Evolutionary conservation across 345 rosid genomes (phyloP), one percentile per base, ranked within the genome.

Genomic region (Eucalyptus sp.): DNA sequence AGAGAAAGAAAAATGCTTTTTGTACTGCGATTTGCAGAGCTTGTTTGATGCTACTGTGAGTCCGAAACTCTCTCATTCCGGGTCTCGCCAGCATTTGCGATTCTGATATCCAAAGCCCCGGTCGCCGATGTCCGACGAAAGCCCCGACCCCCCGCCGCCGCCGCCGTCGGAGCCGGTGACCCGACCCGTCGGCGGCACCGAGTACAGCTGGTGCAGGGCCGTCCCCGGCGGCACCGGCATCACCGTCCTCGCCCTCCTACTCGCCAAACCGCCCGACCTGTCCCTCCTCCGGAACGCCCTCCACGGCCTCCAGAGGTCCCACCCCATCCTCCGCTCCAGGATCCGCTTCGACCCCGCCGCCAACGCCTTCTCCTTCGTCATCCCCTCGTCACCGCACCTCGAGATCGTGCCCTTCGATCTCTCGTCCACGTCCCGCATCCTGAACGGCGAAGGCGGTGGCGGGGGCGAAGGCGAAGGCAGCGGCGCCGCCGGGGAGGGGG

Each of bases 161-260:
- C 86, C 76, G 84, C 7, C 87, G 46, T 43, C 93, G 46, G 91
- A 93, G 83, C 89, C 93, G 50, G 88, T 24, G 41, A 54, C 90
- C 83, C 94, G 99, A 71, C 92, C 92, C 43, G 95, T 92, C 22
- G 96, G 98, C 46, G 95, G 96, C 60, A 95, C 97, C 54, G 98
- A 97, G 91, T 92, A 92, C 89, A 95, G 98, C 87, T 97, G 99
- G 99, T 97, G 99, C 95, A 94, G 90, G 91, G 98, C 98, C 11
- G 95, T 96, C 18, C 93, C 95, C 7, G 89, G 88, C n/a, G 99
- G 99, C 81, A 97, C 98, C 27, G 99, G 99, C 86, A 93, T 93
- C 91, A 94, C 98, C 33, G 99, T 96, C 89, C 90, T 97, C 25
- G 93, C 94, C 81, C 96, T 97, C 88, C 93, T 92, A 86, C 91